phyloP scores from a whole-genome alignment of 139 green algal species.

The Pleodorina starrii region DNA sequence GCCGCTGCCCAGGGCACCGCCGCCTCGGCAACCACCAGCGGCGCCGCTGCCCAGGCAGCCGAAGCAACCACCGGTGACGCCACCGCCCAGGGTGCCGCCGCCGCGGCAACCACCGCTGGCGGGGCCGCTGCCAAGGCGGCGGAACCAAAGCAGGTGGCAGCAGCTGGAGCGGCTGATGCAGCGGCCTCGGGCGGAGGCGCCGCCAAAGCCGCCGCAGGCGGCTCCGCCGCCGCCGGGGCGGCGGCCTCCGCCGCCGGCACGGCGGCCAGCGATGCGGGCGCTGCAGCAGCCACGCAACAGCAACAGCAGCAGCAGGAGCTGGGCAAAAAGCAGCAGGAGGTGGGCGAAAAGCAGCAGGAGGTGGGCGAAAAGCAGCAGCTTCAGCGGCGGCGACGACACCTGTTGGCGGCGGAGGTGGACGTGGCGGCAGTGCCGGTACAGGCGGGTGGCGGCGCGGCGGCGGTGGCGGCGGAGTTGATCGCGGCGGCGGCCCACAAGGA shows the following conservation, averaged over 20 bases:
- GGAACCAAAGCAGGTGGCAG: no score
- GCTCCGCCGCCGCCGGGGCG: no score
- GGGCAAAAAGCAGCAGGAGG: background rate
- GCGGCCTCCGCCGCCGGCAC: background rate
- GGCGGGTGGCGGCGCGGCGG: background rate
- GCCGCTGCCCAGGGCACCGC: no score
- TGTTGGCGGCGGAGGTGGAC: background rate
- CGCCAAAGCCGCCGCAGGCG: background rate
- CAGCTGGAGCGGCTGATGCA: no score
- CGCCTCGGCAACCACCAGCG: background rate
- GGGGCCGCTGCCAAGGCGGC: no score
- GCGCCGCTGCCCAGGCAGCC: background rate
- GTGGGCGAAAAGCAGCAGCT: no score
- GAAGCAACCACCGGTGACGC: background rate
- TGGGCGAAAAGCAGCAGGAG: no score
- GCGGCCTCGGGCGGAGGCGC: no score
- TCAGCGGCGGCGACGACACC: background rate
- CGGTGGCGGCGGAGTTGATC: conserved; percentile 4
- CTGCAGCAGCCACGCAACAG: background rate
- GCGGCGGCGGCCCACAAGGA: background rate
- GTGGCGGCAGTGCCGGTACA: background rate
- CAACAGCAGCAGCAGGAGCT: background rate
- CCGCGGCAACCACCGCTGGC: background rate
- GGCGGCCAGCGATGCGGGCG: background rate
- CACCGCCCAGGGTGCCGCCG: no score